Evolutionary conservation across 805 yeast genomes (phyloP), one percentile per base, ranked within the genome.

Genomic region (Metschnikowia chrysomelidarum): DNA sequence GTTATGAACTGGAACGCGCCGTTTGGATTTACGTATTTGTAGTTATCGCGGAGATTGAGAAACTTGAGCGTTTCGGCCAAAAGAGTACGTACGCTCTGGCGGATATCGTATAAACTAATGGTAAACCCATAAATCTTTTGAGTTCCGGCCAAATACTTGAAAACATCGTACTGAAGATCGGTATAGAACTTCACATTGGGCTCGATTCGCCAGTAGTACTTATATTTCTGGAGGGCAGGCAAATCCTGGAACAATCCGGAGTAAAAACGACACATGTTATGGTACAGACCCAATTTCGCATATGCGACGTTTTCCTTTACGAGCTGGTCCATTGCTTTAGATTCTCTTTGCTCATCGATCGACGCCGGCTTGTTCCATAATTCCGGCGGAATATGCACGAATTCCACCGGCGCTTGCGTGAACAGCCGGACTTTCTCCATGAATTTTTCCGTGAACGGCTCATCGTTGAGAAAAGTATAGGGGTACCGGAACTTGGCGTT

Each of bases 181-280:
- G 87, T 78, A 52, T 66, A 82, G 52, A 80, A 84, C 18, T 71
- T 67, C 1, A 87, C 85, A 22, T 63, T 64, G 6, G 95, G 95
- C 58, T 86, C 95, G 30, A 86, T 67, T 43, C 95, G 66, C 95
- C 94, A 86, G 53, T 82, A 82, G 60, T 80, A 86, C 47, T 68
- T 72, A 60, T 71, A 81, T 40, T 83, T 66, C 40, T 69, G 62
- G 53, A 86, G 55, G 37, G 75, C 70, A 9, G 84, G 84, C 43
- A 82, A 75, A 32, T 81, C 69, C 53, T 71, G 82, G 50, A 85
- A 82, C 39, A 60, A 61, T 9, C 76, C 77, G 32, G 82, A 77
- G 55, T 84, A 83, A 58, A 80, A 86, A 17, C 95, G 71, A 55
- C 95, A 86, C 95, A 86, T 86, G 51, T 83, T 81, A 51, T 84